phyloP scores from a whole-genome alignment of 495 filamentous ascomycete genomes.

The Penicillium daleae region DNA sequence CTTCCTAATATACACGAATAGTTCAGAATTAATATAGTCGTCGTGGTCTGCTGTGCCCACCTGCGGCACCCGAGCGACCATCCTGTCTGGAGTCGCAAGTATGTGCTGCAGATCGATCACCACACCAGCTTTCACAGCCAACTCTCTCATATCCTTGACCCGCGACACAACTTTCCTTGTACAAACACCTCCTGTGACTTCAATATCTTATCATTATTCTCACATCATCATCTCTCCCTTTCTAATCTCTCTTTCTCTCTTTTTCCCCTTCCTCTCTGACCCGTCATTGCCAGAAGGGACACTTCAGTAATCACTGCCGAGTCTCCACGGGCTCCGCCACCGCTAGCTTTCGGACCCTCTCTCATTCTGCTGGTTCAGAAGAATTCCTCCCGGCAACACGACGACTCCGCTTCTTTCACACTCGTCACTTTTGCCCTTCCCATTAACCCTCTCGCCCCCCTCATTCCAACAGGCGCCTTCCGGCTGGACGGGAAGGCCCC shows the following conservation, averaged over 20 bases:
- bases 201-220: background rate
- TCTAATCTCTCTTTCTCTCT: background rate
- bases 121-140: conserved; percentile 6
- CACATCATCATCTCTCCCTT: background rate
- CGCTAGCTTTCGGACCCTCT: conserved; percentile 33
- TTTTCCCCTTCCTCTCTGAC: background rate
- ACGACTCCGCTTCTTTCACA: conserved; percentile 13
- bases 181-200: background rate
- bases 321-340: conserved; percentile 35
- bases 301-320: conserved; percentile 23
- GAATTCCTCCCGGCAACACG: conserved; percentile 31
- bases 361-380: conserved; percentile 30
- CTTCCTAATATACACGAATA: no score
- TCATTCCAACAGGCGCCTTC: conserved; percentile 32
- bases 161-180: background rate
- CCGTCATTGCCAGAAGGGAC: background rate
- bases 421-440: conserved; percentile 9
- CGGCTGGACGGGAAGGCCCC: conserved; percentile 34
- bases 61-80: no score
- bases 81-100: no score
- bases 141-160: background rate
- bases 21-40: no score
- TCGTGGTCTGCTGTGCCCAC: no score
- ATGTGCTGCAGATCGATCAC: no score
- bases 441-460: conserved; percentile 14